Evolutionary conservation across 1,284 basidiomycete genomes (phyloP).

Genomic region (Ustilago cynodontis): DNA sequence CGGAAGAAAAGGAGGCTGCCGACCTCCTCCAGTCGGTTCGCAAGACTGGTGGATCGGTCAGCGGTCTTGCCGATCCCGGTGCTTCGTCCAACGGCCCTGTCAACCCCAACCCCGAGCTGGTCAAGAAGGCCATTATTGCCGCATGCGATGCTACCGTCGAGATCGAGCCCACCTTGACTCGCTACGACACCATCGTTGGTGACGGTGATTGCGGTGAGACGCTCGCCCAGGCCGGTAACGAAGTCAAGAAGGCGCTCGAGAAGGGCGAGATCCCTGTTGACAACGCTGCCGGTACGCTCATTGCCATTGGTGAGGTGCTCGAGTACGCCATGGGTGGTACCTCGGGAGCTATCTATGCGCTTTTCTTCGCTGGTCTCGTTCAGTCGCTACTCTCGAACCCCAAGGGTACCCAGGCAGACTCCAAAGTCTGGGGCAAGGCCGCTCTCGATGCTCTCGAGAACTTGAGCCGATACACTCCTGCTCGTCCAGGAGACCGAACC

Average conservation of each 20-base stretch:
- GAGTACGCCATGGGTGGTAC: conserved; percentile 71
- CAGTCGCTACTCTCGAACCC: conserved; percentile 60
- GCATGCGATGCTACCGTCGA: conserved; percentile 70
- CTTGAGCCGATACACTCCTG: conserved; percentile 73
- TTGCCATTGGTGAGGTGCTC: conserved; percentile 64
- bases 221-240: conserved; percentile 60
- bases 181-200: conserved; percentile 72
- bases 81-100: conserved; percentile 56
- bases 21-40: conserved; percentile 56
- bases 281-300: conserved; percentile 62
- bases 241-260: conserved; percentile 62
- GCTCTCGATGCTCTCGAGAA: conserved; percentile 61
- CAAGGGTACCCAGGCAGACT: conserved; percentile 46
- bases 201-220: conserved; percentile 70
- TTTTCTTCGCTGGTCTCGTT: conserved; percentile 73
- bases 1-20: conserved; percentile 62
- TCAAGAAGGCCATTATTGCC: conserved; percentile 65
- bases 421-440: conserved; percentile 64
- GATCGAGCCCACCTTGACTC: conserved; percentile 72
- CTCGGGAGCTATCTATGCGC: conserved; percentile 73
- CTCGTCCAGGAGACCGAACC: conserved; percentile 75
- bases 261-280: conserved; percentile 61
- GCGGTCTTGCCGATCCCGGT: conserved; percentile 55
- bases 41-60: conserved; percentile 62
- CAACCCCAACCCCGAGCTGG: conserved; percentile 59